Conservation (phyloP, 1,139 yeast species). For the Yamadazyma aaseri region DNA sequence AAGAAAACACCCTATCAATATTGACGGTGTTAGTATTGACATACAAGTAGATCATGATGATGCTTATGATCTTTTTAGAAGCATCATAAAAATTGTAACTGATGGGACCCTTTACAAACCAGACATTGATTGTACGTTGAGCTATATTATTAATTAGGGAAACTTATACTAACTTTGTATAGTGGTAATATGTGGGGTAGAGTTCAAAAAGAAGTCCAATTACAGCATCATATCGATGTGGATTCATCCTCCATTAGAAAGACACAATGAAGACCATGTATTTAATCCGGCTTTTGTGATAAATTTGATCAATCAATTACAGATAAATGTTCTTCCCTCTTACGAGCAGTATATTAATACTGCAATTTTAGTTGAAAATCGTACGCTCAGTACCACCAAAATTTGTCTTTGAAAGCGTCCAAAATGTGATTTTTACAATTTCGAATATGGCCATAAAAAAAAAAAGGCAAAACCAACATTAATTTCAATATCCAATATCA, state of each 20-base stretch:
- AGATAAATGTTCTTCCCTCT: conserved; percentile 9
- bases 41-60: conserved; percentile 12
- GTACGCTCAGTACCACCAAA: conserved; percentile 3
- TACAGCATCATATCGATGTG: conserved; percentile 24
- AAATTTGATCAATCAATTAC: conserved; percentile 16
- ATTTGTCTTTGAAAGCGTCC: conserved; percentile 1
- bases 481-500: too few species aligned
- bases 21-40: conserved; percentile 13
- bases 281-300: conserved; percentile 12
- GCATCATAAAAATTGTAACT: conserved; percentile 11
- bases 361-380: conserved; percentile 18
- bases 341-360: conserved; percentile 8
- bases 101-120: conserved; percentile 18
- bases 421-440: conserved; percentile 4
- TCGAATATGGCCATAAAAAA: too few species aligned
- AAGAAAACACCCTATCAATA: conserved; percentile 12
- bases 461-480: too few species aligned
- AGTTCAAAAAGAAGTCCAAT: conserved; percentile 14
- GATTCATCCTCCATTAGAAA: conserved; percentile 18
- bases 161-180: conserved; percentile 4
- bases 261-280: conserved; percentile 8
- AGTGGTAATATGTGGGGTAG: conserved; percentile 23
- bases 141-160: neutral
- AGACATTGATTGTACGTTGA: conserved; percentile 15
- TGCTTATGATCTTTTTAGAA: conserved; percentile 15